phyloP scores from a whole-genome alignment of 2,329 filamentous ascomycete genomes.

The Tolypocladium inflatum region DNA sequence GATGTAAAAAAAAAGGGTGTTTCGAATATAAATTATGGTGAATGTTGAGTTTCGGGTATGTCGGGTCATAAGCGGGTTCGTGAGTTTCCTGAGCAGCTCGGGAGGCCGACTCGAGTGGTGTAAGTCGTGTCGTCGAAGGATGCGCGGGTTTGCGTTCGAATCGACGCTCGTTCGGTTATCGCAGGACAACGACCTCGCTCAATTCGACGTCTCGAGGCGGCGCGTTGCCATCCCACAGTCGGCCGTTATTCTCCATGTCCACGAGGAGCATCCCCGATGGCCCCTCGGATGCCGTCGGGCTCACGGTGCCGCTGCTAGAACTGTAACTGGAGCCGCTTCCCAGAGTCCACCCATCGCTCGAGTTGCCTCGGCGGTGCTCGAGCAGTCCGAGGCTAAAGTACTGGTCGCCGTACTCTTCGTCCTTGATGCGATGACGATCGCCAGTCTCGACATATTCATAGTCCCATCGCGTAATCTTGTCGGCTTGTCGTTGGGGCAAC shows the following conservation, averaged over 20 bases:
- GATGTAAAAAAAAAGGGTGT: slow-evolving; percentile 20
- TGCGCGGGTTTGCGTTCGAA: not conserved
- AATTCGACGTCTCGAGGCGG: slow-evolving; percentile 32
- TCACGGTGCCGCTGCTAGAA: slow-evolving; percentile 39
- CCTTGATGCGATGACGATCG: slow-evolving; percentile 37
- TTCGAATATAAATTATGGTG: slow-evolving; percentile 21
- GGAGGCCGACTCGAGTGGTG: not conserved
- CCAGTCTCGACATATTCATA: slow-evolving; percentile 90
- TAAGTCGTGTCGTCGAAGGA: not conserved
- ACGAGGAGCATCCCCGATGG: slow-evolving; percentile 22
- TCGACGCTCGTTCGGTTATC: slow-evolving; percentile 15
- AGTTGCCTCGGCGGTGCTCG: slow-evolving; percentile 30
- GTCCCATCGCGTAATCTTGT: slow-evolving; percentile 86
- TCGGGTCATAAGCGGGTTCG: slow-evolving; percentile 16
- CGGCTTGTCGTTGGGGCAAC: slow-evolving; percentile 70
- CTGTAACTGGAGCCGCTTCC: slow-evolving; percentile 65
- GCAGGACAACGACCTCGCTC: slow-evolving; percentile 33
- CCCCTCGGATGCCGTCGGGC: slow-evolving; percentile 38
- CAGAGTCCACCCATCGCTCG: slow-evolving; percentile 85
- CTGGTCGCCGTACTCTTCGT: slow-evolving; percentile 37
- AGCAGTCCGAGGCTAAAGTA: slow-evolving; percentile 38
- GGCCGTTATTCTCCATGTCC: slow-evolving; percentile 26
- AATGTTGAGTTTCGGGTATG: slow-evolving; percentile 5
- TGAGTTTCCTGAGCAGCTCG: slow-evolving; percentile 2
- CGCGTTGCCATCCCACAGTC: slow-evolving; percentile 27